phyloP scores from a whole-genome alignment of 2,329 filamentous ascomycete genomes.

The Stagonosporopsis tanaceti region DNA sequence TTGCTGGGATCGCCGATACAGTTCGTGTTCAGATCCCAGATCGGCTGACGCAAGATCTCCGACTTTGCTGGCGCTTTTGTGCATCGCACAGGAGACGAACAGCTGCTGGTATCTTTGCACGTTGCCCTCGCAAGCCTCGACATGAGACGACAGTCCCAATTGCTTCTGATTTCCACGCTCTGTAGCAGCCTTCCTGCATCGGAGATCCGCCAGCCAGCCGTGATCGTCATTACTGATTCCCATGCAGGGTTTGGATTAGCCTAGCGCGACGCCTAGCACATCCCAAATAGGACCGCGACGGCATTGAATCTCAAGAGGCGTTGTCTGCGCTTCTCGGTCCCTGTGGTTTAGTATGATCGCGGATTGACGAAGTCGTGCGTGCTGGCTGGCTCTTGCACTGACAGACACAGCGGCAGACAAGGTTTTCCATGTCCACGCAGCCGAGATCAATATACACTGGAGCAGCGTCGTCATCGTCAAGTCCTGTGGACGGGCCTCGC shows the following conservation, averaged over 20 bases:
- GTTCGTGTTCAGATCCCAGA: constrained; percentile 10
- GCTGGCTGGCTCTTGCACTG: constrained; percentile 21
- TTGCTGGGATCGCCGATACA: constrained; percentile 15
- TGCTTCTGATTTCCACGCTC: not conserved
- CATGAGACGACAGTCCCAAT: not conserved
- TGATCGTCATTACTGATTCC: constrained; percentile 15
- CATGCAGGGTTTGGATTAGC: constrained; percentile 7
- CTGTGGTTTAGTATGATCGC: constrained; percentile 15
- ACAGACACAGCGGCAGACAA: constrained; percentile 8
- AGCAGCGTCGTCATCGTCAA: constrained; percentile 21
- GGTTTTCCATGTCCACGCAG: constrained; percentile 17
- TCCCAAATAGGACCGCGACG: constrained; percentile 8
- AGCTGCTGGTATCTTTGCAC: too few species aligned
- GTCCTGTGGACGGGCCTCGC: constrained; percentile 19
- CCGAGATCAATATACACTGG: constrained; percentile 49
- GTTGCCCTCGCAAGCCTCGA: not conserved
- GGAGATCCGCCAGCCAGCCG: not conserved
- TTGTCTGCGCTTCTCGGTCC: constrained; percentile 16
- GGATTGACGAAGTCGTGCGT: constrained; percentile 23
- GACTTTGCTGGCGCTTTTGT: not conserved
- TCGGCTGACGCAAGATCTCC: constrained; percentile 6
- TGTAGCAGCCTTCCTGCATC: not conserved
- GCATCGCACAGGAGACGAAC: not conserved
- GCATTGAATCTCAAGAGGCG: constrained; percentile 10
- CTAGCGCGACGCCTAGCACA: constrained; percentile 14